Base-by-base conservation (phyloP, 306 rosid species). In the Cucumis cinereus region DNA sequence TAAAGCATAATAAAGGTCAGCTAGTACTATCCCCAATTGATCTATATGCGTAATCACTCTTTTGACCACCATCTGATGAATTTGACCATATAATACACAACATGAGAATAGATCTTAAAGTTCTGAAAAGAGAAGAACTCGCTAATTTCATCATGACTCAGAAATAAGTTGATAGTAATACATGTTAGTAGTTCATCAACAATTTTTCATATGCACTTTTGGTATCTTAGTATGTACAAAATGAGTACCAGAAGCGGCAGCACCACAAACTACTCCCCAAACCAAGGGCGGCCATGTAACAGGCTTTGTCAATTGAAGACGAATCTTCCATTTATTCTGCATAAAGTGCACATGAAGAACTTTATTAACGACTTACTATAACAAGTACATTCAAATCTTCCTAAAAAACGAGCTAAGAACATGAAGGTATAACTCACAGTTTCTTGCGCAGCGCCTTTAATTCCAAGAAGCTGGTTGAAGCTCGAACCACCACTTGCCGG, bases 241-340 rank as follows among this genome's bases (percentile, higher is more conserved):
- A 55, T 22, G 69, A 73, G 40, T 87, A 94, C 99, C 99, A 61
- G 99, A 94, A 76, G 99, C 97, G 80, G 99, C 99, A 79, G 99
- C 99, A 64, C 99, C 99, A 74, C 99, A 94, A 59, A 90, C 90
- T 76, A 94, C 93, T 54, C 99, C 99, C 99, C 99, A 94, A 45
- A 94, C 90, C 82, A 94, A 86, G 36, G 99, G 99, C 73, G 99
- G 97, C 99, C 99, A 94, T 77, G 99, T 92, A 66, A 94, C 96
- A 67, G 99, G 99, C 83, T 94, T 94, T 68, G 97, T 94, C 62
- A 94, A 88, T 87, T 94, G 99, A 82, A 94, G 99, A 59, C 99
- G 95, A 78, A 94, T 84, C 89, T 94, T 94, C 97, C 99, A 94
- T 80, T 75, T 94, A 73, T 94, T 90, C 99, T 94, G 93, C 85